Base-by-base conservation (phyloP, 192 early-diverging fungal species). In the Coemansia sp. region DNA sequence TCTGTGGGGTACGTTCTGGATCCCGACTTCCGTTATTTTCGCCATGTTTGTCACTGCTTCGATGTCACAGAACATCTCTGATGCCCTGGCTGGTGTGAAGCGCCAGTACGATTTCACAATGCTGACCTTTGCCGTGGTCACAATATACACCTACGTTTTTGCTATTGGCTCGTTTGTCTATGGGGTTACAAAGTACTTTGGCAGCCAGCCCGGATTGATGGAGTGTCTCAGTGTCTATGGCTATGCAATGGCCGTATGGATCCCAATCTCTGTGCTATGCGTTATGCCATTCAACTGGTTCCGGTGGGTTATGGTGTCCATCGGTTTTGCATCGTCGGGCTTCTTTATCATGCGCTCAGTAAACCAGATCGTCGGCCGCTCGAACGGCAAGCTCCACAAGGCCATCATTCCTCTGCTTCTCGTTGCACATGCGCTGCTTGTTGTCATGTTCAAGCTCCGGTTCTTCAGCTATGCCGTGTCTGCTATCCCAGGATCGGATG, bases 1-100 rank as follows among this genome's bases (percentile, higher is more conserved):
- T 78, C 86, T 99, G 45, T 99, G 95, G 84, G 98, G 97, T 18
- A 97, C 98, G 0, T 97, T 98, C 76, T 99, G 98, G 98, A 94
- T 99, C 51, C 81, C 95, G 9, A 98, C 95, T 0, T 96, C 95
- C 3, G 94, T 97, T n/a, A 90, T 99, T 26, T 96, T 99, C 62
- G 67, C 87, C n/a, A 87, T 98, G 45, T 99, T 98, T 87, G 93
- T 96, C 42, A 92, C 96, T 13, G 92, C 93, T 5, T 92, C 92
- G 41, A 85, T 99, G 26, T 93, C 97, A 40, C 88, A 88, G 21
- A 92, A 91, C 15, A 91, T 99, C 59, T 87, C 87, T 16, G 87
- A 90, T 48, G 84, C 88, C 47, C 85, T 92, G 47, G 71, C 77
- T 13, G 84, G 80, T 4, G 63, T 69, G 5, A n/a, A 67, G 40